phyloP scores from a whole-genome alignment of 768 basidiomycete species.

The Chlorophyllum brunneum region DNA sequence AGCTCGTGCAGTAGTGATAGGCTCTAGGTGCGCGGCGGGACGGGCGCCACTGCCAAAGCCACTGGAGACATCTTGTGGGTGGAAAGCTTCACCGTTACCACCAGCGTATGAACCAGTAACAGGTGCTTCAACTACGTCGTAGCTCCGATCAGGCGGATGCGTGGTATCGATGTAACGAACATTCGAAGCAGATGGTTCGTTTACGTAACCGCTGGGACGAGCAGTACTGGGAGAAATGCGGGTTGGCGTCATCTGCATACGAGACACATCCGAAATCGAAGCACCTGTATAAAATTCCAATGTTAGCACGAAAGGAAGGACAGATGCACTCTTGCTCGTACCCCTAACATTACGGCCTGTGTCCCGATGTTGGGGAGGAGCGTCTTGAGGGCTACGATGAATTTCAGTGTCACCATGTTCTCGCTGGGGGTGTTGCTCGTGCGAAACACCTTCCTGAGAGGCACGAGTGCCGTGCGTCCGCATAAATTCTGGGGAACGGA shows the following conservation, averaged over 20 bases:
- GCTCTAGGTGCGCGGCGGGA: not conserved
- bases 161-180: not conserved
- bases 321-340: no score
- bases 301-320: no score
- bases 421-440: no score
- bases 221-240: not conserved
- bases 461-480: not conserved
- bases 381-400: no score
- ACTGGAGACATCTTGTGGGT: not conserved
- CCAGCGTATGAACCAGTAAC: no score
- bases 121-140: not conserved
- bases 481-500: not conserved
- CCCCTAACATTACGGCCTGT: no score
- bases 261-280: not conserved
- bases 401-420: no score
- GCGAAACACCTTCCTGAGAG: no score
- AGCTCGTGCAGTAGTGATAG: not conserved
- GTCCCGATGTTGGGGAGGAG: no score
- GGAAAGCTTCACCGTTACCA: not conserved
- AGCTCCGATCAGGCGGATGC: not conserved
- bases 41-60: not conserved
- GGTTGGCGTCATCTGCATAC: not conserved
- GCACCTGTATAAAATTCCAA: not conserved
- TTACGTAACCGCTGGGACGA: not conserved
- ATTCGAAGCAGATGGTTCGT: not conserved